Conservation (phyloP, 1,284 basidiomycete genomes). For the Thecaphora thlaspeos region DNA sequence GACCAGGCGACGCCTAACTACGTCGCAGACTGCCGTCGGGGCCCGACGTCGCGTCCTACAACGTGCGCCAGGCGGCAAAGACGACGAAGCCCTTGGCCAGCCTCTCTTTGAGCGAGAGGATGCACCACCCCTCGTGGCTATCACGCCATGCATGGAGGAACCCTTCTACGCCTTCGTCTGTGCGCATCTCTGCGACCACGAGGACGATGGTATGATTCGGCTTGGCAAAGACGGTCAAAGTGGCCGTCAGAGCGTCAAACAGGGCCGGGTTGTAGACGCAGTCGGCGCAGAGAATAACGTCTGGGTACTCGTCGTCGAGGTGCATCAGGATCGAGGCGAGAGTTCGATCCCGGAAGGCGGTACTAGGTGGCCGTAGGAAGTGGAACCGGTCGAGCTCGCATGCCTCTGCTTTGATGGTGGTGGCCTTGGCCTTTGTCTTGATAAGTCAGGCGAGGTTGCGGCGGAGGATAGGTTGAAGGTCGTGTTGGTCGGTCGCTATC, state of each 20-base stretch:
- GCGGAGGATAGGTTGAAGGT: constrained; percentile 34
- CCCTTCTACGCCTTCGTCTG: constrained; percentile 28
- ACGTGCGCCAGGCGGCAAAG: constrained; percentile 26
- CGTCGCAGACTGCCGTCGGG: too few relatives aligned
- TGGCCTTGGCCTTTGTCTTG: constrained; percentile 20
- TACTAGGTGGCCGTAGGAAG: constrained; percentile 17
- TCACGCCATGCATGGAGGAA: constrained; percentile 37
- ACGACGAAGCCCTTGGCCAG: constrained; percentile 32
- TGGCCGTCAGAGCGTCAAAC: constrained; percentile 41
- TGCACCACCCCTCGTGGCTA: constrained; percentile 7
- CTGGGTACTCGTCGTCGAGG: constrained; percentile 8
- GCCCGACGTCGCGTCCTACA: too few relatives aligned
- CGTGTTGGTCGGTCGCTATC: constrained; percentile 48
- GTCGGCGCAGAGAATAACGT: constrained; percentile 44
- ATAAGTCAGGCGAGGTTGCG: too few relatives aligned
- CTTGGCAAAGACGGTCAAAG: constrained; percentile 34
- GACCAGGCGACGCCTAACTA: too few relatives aligned
- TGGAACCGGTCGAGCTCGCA: constrained; percentile 33
- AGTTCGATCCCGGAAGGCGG: constrained; percentile 10
- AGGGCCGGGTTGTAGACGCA: constrained; percentile 52
- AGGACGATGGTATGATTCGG: constrained; percentile 32
- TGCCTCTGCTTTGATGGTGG: constrained; percentile 2
- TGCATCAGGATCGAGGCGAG: constrained; percentile 16
- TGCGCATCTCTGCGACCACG: constrained; percentile 43
- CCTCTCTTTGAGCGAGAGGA: constrained; percentile 29